A percentile compares a stretch with the other conserved stretches of the same genome.
Conservation (phyloP, 2,329 filamentous ascomycete species). For the Stromatinia cepivora region DNA sequence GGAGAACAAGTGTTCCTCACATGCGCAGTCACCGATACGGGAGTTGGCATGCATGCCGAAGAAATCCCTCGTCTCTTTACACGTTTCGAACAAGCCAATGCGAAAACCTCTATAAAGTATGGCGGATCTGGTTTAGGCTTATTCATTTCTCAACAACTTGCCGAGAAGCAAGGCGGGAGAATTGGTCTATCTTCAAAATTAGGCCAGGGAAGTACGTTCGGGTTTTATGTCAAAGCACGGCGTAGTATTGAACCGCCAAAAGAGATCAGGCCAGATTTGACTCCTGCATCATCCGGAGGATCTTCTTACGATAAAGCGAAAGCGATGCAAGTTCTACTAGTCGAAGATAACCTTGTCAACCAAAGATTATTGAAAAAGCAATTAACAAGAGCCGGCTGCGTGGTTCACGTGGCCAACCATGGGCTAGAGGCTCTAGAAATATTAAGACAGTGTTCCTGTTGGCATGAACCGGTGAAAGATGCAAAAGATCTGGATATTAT, state of each 20-base stretch:
- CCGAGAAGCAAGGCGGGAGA: slow-evolving; percentile 72
- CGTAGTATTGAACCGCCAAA: slow-evolving; percentile 18
- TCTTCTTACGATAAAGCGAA: slow-evolving; percentile 55
- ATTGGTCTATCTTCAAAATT: slow-evolving; percentile 69
- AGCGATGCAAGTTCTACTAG: slow-evolving; percentile 49
- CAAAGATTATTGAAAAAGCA: slow-evolving; percentile 55
- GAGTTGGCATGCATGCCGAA: slow-evolving; percentile 66
- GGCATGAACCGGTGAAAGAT: slow-evolving; percentile 29
- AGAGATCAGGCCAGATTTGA: background rate
- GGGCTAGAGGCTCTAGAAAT: slow-evolving; percentile 56
- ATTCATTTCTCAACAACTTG: slow-evolving; percentile 75
- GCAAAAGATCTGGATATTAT: slow-evolving; percentile 56
- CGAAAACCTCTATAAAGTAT: slow-evolving; percentile 72
- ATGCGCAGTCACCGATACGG: slow-evolving; percentile 75
- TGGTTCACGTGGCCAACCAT: slow-evolving; percentile 54
- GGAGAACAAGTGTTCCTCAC: slow-evolving; percentile 62
- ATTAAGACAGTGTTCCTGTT: slow-evolving; percentile 32
- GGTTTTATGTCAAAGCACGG: slow-evolving; percentile 69
- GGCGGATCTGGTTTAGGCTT: slow-evolving; percentile 77
- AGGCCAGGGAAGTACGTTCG: slow-evolving; percentile 70
- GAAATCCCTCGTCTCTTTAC: slow-evolving; percentile 76
- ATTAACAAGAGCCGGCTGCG: slow-evolving; percentile 48
- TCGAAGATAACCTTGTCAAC: slow-evolving; percentile 63
- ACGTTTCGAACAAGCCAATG: slow-evolving; percentile 76
- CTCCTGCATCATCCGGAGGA: background rate